Evolutionary conservation across 2,329 filamentous ascomycete species (phyloP).

Genomic region (Ophiocordyceps polyrhachis-furcata): DNA sequence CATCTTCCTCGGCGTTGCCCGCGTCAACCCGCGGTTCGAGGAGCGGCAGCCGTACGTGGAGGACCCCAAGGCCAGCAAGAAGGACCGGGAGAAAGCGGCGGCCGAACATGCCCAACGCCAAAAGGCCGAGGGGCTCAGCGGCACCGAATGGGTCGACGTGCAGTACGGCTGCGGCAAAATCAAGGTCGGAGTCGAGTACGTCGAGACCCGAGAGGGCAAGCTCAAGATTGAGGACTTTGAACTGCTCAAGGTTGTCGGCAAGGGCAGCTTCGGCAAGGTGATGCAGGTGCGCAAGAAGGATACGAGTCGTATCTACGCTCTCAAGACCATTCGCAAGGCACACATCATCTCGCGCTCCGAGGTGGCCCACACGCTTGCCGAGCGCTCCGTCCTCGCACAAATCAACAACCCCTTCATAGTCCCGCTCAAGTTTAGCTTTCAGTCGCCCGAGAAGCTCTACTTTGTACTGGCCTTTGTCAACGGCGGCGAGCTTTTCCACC

Average conservation of each 20-base stretch:
- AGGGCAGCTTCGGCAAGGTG: conserved; percentile 96
- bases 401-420: conserved; percentile 99
- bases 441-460: conserved; percentile 96
- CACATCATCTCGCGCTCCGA: conserved; percentile 98
- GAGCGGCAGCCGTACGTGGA: conserved; percentile 53
- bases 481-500: conserved; percentile 92
- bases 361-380: conserved; percentile 89
- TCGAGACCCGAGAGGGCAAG: conserved; percentile 77
- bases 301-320: conserved; percentile 89
- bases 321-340: conserved; percentile 98
- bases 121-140: conserved; percentile 38
- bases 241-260: conserved; percentile 90
- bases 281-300: conserved; percentile 99
- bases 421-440: conserved; percentile 96
- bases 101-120: conserved; percentile 42
- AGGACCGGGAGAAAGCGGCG: conserved; percentile 63
- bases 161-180: conserved; percentile 79
- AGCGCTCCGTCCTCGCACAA: conserved; percentile 93
- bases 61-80: conserved; percentile 70
- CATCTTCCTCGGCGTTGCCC: conserved; percentile 83
- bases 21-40: conserved; percentile 84
- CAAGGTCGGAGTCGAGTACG: conserved; percentile 85
- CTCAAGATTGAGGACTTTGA: conserved; percentile 96
- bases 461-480: conserved; percentile 95
- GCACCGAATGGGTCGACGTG: conserved; percentile 77